Percentiles rank a stretch among this genome's conserved stretches.
These are phyloP conservation scores for Dacryopinax spathularia DNA, from an alignment of 768 basidiomycete species.

Conservation along the genomic window DNA sequence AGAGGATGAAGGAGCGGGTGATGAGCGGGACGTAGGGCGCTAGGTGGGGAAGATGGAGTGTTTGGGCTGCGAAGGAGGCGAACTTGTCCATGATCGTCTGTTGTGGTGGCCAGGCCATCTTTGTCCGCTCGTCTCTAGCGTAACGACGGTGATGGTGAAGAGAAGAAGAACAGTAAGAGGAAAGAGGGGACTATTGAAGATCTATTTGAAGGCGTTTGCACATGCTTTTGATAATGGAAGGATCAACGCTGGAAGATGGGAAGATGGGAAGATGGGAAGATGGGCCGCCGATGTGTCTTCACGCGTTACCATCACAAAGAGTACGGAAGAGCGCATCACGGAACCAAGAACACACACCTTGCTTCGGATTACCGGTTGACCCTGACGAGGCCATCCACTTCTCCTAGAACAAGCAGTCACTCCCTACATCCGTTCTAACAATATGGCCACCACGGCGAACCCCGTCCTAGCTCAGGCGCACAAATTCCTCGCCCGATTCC, in stretches of 20 bases:
- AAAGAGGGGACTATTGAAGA: not conserved
- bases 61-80: constrained; percentile 4
- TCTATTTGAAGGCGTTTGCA: not conserved
- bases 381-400: not conserved
- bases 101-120: not conserved
- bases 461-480: constrained; percentile 31
- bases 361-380: not conserved
- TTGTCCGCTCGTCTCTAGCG: too few relatives aligned
- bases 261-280: not conserved
- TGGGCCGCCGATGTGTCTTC: not conserved
- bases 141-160: not conserved
- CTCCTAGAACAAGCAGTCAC: not conserved
- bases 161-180: not conserved
- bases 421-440: too few relatives aligned
- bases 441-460: constrained; percentile 15
- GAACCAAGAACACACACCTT: not conserved
- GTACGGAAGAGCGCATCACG: not conserved
- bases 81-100: not conserved
- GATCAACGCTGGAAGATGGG: not conserved
- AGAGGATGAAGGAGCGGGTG: constrained; percentile 39
- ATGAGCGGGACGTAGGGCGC: constrained; percentile 42
- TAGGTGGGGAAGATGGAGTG: constrained; percentile 40
- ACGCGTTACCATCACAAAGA: too few relatives aligned
- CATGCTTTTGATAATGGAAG: not conserved
- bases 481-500: constrained; percentile 45